phyloP scores from a whole-genome alignment of 2,329 filamentous ascomycete genomes.

The Chaetomium strumarium region DNA sequence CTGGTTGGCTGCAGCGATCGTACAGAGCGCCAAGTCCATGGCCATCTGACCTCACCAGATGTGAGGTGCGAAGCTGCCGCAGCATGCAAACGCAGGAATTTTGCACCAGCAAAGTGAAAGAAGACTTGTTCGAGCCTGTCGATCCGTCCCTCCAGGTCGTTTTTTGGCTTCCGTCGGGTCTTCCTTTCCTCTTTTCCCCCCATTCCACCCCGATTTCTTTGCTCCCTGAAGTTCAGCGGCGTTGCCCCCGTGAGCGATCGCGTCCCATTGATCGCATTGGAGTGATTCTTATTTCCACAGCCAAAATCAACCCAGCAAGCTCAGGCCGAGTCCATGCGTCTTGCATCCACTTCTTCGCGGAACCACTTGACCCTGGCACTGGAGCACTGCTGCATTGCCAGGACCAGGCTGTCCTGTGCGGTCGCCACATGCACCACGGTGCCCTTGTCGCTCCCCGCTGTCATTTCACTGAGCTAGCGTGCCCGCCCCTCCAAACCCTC shows the following conservation, averaged over 20 bases:
- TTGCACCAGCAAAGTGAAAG: constrained; percentile 4
- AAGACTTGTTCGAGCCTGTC: constrained; percentile 1
- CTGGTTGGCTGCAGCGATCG: constrained; percentile 25
- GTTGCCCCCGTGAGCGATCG: not conserved
- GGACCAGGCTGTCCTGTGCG: constrained; percentile 22
- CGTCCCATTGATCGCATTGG: not conserved
- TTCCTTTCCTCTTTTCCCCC: not conserved
- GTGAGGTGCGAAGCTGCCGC: constrained; percentile 20
- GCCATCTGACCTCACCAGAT: constrained; percentile 28
- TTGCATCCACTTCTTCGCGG: constrained; percentile 17
- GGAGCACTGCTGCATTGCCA: constrained; percentile 21
- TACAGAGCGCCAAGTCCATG: constrained; percentile 24
- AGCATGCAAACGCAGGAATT: constrained; percentile 16
- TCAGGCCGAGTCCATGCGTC: constrained; percentile 20
- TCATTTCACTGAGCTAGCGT: constrained; percentile 27
- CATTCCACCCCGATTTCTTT: not conserved
- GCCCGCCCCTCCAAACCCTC: constrained; percentile 27
- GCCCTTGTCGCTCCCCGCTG: constrained; percentile 26
- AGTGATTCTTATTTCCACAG: not conserved
- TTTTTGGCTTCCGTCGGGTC: not conserved
- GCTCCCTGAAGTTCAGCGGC: not conserved
- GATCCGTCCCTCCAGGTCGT: not conserved
- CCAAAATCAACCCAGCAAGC: not conserved
- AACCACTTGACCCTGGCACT: constrained; percentile 24
- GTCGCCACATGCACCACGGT: constrained; percentile 23